These are phyloP conservation scores for Posidonia oceanica DNA, from an alignment of 116 monocot species.

Conservation along the genomic window DNA sequence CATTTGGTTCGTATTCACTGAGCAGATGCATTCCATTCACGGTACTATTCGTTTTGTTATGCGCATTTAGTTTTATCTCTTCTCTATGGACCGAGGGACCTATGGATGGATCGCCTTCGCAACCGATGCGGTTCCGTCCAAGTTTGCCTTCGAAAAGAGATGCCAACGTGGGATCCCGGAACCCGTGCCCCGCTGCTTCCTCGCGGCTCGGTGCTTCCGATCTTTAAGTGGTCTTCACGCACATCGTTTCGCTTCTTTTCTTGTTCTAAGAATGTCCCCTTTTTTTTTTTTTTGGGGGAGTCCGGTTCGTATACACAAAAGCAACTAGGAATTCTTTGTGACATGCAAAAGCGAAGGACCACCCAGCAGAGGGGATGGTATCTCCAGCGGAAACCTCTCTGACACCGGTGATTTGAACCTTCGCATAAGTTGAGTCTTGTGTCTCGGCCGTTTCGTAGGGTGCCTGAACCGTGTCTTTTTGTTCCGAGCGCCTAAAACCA, in stretches of 20 bases:
- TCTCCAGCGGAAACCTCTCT: background rate
- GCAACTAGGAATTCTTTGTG: too few relatives aligned
- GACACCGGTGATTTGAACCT: background rate
- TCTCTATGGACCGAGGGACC: background rate
- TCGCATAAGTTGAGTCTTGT: background rate
- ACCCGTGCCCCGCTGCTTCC: background rate
- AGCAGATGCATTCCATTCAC: background rate
- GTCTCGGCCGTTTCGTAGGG: constrained; percentile 5
- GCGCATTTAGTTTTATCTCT: background rate
- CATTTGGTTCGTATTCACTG: constrained; percentile 7
- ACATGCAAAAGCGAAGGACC: background rate
- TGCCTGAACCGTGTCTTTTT: background rate
- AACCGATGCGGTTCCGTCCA: constrained; percentile 1
- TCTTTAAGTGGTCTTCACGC: background rate
- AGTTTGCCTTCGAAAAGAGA: constrained; percentile 2
- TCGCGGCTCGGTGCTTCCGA: background rate
- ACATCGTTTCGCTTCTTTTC: too few relatives aligned
- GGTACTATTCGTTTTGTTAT: background rate
- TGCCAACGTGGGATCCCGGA: background rate
- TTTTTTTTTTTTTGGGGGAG: too few relatives aligned
- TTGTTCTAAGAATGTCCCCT: too few relatives aligned
- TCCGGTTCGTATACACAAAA: too few relatives aligned
- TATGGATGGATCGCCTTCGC: background rate
- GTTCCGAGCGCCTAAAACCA: constrained; percentile 1
- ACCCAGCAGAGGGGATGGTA: background rate